Percentiles rank a stretch among this genome's conserved stretches.
These are phyloP conservation scores for Sphaerosporella brunnea DNA, from an alignment of 495 filamentous ascomycete species.

Conservation along the genomic window DNA sequence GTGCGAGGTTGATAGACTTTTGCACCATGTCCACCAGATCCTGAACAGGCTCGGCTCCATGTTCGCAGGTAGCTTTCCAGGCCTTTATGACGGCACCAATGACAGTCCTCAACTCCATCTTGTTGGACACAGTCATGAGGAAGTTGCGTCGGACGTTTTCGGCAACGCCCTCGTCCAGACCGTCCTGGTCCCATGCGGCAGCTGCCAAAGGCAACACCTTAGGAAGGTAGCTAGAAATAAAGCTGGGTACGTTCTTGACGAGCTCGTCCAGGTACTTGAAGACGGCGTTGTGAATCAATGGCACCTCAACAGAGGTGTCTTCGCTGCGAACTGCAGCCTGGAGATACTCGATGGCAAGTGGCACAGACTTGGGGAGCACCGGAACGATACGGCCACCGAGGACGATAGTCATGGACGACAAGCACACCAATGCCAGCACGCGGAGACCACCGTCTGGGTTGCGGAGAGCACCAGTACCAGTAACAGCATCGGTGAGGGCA, in stretches of 20 bases:
- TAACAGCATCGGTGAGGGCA: slow-evolving; percentile 50
- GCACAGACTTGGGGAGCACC: slow-evolving; percentile 56
- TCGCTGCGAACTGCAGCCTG: slow-evolving; percentile 34
- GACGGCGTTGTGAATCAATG: slow-evolving; percentile 55
- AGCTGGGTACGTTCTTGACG: slow-evolving; percentile 67
- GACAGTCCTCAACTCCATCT: slow-evolving; percentile 44
- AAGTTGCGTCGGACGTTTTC: slow-evolving; percentile 46
- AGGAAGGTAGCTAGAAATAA: slow-evolving; percentile 59
- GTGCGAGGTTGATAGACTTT: slow-evolving; percentile 48
- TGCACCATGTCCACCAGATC: slow-evolving; percentile 49
- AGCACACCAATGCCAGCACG: slow-evolving; percentile 65
- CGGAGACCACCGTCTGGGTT: slow-evolving; percentile 53
- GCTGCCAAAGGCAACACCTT: slow-evolving; percentile 38
- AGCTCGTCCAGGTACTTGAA: slow-evolving; percentile 62
- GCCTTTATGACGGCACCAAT: slow-evolving; percentile 11
- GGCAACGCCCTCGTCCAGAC: slow-evolving; percentile 10
- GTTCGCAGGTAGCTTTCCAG: slow-evolving; percentile 9
- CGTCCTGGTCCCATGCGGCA: slow-evolving; percentile 6
- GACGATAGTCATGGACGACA: slow-evolving; percentile 74
- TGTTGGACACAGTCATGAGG: slow-evolving; percentile 50
- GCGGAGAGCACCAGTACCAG: slow-evolving; percentile 56
- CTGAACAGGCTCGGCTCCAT: slow-evolving; percentile 9
- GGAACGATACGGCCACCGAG: slow-evolving; percentile 71
- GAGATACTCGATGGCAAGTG: slow-evolving; percentile 49
- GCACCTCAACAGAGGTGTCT: slow-evolving; percentile 7